Evolutionary conservation across 2,329 filamentous ascomycete species (phyloP).

Genomic region (Coniochaeta sp.): DNA sequence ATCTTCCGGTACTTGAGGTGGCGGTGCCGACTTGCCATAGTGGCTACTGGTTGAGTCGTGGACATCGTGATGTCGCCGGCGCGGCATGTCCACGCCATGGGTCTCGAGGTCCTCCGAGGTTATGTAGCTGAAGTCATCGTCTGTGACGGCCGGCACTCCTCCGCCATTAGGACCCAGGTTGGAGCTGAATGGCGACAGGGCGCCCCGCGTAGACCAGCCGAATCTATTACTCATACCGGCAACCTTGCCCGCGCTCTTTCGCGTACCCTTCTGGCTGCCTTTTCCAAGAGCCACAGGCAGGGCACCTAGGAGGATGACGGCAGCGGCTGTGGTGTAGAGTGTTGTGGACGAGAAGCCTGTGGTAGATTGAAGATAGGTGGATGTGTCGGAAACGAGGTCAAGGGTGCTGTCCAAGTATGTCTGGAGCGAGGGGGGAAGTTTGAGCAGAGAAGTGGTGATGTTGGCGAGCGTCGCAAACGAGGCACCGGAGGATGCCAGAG

Average conservation of each 20-base stretch:
- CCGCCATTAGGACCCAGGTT: conserved; percentile 33
- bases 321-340: conserved; percentile 43
- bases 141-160: conserved; percentile 56
- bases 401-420: conserved; percentile 48
- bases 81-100: conserved; percentile 23
- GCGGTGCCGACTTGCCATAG: conserved; percentile 13
- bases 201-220: conserved; percentile 36
- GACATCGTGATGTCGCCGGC: conserved; percentile 18
- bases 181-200: conserved; percentile 45
- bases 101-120: conserved; percentile 65
- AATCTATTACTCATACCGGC: conserved; percentile 41
- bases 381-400: conserved; percentile 40
- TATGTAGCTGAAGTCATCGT: conserved; percentile 76
- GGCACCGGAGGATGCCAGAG: conserved; percentile 57
- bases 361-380: conserved; percentile 41
- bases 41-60: conserved; percentile 7
- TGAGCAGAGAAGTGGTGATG: conserved; percentile 36
- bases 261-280: conserved; percentile 13
- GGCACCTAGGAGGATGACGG: conserved; percentile 39
- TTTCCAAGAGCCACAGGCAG: conserved; percentile 27
- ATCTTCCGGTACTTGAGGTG: conserved; percentile 35
- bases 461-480: conserved; percentile 43
- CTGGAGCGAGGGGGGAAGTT: conserved; percentile 38
- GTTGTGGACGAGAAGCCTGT: conserved; percentile 43
- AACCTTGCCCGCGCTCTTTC: conserved; percentile 12